Percentiles rank a stretch among this genome's conserved stretches.
phyloP scores from a whole-genome alignment of 2,329 filamentous ascomycete species.

The Tolypocladium paradoxum region DNA sequence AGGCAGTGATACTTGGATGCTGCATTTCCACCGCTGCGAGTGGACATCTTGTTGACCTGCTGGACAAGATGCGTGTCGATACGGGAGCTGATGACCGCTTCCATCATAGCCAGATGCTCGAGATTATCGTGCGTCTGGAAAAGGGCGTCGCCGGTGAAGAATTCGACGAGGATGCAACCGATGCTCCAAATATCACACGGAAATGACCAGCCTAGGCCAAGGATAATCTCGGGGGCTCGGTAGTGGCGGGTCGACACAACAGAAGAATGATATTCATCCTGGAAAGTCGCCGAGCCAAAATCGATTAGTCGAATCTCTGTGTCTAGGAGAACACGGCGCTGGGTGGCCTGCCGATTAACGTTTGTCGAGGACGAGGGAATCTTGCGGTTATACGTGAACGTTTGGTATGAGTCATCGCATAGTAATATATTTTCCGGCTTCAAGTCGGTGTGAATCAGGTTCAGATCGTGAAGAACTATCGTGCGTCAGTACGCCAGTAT shows the following conservation, averaged over 20 bases:
- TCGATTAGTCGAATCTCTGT: slow-evolving; percentile 62
- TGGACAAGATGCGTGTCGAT: slow-evolving; percentile 49
- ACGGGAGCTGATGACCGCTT: slow-evolving; percentile 49
- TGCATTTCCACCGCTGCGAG: slow-evolving; percentile 45
- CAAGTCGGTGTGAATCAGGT: slow-evolving; percentile 84
- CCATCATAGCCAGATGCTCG: slow-evolving; percentile 68
- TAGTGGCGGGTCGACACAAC: slow-evolving; percentile 63
- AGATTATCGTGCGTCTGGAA: slow-evolving; percentile 66
- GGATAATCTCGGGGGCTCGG: slow-evolving; percentile 58
- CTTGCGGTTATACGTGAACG: slow-evolving; percentile 59
- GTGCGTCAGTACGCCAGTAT: background rate
- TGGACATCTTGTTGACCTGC: slow-evolving; percentile 36
- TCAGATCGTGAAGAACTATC: slow-evolving; percentile 85
- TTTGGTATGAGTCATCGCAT: slow-evolving; percentile 54
- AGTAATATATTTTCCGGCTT: slow-evolving; percentile 63
- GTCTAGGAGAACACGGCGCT: slow-evolving; percentile 53
- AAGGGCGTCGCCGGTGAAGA: slow-evolving; percentile 59
- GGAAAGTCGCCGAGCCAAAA: slow-evolving; percentile 62
- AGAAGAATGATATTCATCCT: slow-evolving; percentile 63
- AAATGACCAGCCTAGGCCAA: slow-evolving; percentile 60
- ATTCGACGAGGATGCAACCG: slow-evolving; percentile 61
- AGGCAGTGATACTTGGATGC: slow-evolving; percentile 45
- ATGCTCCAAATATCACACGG: slow-evolving; percentile 68
- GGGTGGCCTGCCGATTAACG: slow-evolving; percentile 48
- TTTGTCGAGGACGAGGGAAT: slow-evolving; percentile 58